A percentile compares a stretch with the other conserved stretches of the same genome.
Conservation (phyloP, 2,329 filamentous ascomycete genomes). For the Orbilia ellipsospora region DNA sequence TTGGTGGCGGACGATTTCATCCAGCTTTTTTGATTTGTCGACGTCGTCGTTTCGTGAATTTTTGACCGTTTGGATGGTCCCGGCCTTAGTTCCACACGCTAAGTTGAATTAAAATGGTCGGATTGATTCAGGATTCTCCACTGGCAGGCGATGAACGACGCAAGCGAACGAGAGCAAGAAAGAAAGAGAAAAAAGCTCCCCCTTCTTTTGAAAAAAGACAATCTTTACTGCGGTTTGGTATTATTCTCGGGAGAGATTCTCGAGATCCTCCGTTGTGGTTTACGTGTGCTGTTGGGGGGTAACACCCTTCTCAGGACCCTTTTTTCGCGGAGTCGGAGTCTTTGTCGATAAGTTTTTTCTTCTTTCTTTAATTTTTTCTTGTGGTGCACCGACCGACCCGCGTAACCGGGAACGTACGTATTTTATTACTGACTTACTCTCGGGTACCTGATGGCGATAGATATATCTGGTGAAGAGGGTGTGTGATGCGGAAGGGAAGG, state of each 20-base stretch:
- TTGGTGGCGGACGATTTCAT: too few relatives aligned
- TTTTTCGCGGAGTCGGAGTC: slow-evolving; percentile 4
- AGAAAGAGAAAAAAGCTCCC: too few relatives aligned
- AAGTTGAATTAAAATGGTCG: background rate
- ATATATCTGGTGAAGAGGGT: background rate
- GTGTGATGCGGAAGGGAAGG: background rate
- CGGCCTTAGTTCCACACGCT: background rate
- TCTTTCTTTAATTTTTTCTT: slow-evolving; percentile 9
- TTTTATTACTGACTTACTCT: background rate
- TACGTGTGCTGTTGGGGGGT: slow-evolving; percentile 35
- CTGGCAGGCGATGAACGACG: background rate
- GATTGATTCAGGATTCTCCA: background rate
- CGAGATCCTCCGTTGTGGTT: slow-evolving; percentile 8
- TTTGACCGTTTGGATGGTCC: too few relatives aligned
- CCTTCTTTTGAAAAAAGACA: too few relatives aligned
- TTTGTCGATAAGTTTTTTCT: slow-evolving; percentile 6
- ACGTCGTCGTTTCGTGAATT: background rate
- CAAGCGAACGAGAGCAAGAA: background rate
- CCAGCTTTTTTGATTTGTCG: slow-evolving; percentile 11
- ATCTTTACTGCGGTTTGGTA: too few relatives aligned
- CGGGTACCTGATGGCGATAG: background rate
- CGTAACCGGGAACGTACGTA: slow-evolving; percentile 16
- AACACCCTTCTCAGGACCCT: background rate
- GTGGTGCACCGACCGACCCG: slow-evolving; percentile 33
- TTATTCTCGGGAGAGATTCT: too few relatives aligned